Percentiles rank a stretch among this genome's conserved stretches.
These are phyloP conservation scores for Candida insectalens DNA, from an alignment of 805 yeast species.

Conservation along the genomic window DNA sequence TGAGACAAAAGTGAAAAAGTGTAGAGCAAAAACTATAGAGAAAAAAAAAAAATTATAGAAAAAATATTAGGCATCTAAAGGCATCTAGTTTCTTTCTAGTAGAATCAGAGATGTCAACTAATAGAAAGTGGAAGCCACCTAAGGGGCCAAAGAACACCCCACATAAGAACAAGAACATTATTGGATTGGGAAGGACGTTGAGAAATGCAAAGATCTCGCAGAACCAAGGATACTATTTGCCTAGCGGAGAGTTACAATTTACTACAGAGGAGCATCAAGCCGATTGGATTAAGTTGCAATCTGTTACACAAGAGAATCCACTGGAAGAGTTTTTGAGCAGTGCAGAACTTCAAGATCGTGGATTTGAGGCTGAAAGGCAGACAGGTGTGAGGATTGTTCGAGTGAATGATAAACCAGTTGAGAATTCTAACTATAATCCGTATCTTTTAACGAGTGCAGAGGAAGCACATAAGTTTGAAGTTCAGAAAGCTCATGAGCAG, in stretches of 20 bases:
- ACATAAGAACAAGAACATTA: slow-evolving; percentile 71
- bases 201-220: slow-evolving; percentile 64
- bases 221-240: slow-evolving; percentile 59
- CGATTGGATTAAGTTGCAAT: slow-evolving; percentile 80
- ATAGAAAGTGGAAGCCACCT: slow-evolving; percentile 76
- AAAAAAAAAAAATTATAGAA: too few species aligned
- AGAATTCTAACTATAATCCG: slow-evolving; percentile 39
- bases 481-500: slow-evolving; percentile 58
- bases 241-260: slow-evolving; percentile 84
- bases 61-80: too few species aligned
- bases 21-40: too few species aligned
- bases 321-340: slow-evolving; percentile 91
- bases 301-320: slow-evolving; percentile 91
- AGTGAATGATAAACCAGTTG: slow-evolving; percentile 67
- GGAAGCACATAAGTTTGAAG: slow-evolving; percentile 45
- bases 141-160: slow-evolving; percentile 88
- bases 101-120: too few species aligned
- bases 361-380: slow-evolving; percentile 85
- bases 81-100: too few species aligned
- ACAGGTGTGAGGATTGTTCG: slow-evolving; percentile 77
- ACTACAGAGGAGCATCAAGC: slow-evolving; percentile 81
- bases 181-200: slow-evolving; percentile 81
- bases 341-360: slow-evolving; percentile 93
- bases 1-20: too few species aligned
- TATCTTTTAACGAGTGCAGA: slow-evolving; percentile 59